phyloP scores from a whole-genome alignment of 2,329 filamentous ascomycete genomes.

The Aspergillus nomiae region DNA sequence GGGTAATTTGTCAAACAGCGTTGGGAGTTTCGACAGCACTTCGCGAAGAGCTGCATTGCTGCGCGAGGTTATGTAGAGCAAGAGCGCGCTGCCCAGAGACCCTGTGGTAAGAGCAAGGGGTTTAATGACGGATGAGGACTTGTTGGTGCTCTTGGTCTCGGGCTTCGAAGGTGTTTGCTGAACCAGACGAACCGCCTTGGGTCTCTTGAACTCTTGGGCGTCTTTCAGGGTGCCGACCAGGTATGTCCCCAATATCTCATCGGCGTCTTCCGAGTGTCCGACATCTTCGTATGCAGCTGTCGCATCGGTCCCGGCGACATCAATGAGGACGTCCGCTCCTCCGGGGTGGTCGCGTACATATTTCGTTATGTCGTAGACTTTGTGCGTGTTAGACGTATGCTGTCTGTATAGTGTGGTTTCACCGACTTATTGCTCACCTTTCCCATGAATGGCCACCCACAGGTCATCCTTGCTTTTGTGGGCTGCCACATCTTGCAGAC shows the following conservation, averaged over 20 bases:
- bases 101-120: slow-evolving; percentile 1
- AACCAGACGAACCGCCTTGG: slow-evolving; percentile 22
- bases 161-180: slow-evolving; percentile 8
- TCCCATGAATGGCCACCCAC: slow-evolving; percentile 60
- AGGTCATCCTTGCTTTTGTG: slow-evolving; percentile 54
- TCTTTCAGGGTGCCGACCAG: slow-evolving; percentile 38
- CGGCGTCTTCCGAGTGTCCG: slow-evolving; percentile 50
- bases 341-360: slow-evolving; percentile 62
- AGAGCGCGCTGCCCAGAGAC: background rate
- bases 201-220: slow-evolving; percentile 18
- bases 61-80: background rate
- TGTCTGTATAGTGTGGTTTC: background rate
- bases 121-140: background rate
- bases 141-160: background rate
- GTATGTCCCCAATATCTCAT: slow-evolving; percentile 42
- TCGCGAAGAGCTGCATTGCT: background rate
- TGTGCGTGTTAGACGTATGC: background rate
- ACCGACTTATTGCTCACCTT: slow-evolving; percentile 42
- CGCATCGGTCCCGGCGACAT: slow-evolving; percentile 46
- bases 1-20: background rate
- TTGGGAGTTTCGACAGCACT: background rate
- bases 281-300: slow-evolving; percentile 47
- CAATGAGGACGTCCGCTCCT: slow-evolving; percentile 41
- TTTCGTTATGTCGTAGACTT: slow-evolving; percentile 61
- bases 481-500: slow-evolving; percentile 43